Conservation (phyloP, 345 rosid genomes). For the Gossypium australe region DNA sequence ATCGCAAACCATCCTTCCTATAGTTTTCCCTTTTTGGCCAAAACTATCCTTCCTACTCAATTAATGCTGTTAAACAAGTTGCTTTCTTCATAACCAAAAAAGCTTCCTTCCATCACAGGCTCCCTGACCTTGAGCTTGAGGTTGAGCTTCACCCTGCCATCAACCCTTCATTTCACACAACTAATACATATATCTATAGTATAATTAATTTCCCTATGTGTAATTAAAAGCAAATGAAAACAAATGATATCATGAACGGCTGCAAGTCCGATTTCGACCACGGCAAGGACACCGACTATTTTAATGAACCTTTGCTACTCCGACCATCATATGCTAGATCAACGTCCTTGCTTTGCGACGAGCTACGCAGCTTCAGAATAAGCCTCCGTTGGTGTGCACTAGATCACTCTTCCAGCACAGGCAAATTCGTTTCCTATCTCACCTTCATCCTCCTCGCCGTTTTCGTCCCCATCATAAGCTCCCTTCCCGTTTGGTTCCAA, state of each 20-base stretch:
- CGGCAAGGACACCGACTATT: background rate
- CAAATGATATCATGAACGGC: background rate
- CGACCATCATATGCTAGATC: constrained; percentile 32
- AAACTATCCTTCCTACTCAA: too few species aligned
- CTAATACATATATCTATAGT: background rate
- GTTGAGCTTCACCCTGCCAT: background rate
- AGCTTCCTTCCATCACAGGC: constrained; percentile 16
- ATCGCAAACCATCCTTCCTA: too few species aligned
- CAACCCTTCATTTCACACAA: too few species aligned
- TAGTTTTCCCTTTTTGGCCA: too few species aligned
- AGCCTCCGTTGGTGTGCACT: constrained; percentile 65
- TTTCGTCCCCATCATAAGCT: constrained; percentile 37
- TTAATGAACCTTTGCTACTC: constrained; percentile 23
- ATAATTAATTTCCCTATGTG: background rate
- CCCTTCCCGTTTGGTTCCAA: constrained; percentile 23
- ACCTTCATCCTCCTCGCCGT: constrained; percentile 40
- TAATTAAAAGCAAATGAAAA: background rate
- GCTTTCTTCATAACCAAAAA: constrained; percentile 3
- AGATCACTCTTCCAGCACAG: constrained; percentile 54
- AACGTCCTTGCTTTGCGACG: constrained; percentile 36
- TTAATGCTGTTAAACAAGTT: background rate
- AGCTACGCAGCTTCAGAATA: constrained; percentile 43
- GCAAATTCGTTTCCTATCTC: constrained; percentile 45
- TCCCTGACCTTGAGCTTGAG: background rate
- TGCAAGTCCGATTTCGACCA: background rate